Evolutionary conservation across 2,329 filamentous ascomycete genomes (phyloP).

Genomic region (Rhynchosporium agropyri): DNA sequence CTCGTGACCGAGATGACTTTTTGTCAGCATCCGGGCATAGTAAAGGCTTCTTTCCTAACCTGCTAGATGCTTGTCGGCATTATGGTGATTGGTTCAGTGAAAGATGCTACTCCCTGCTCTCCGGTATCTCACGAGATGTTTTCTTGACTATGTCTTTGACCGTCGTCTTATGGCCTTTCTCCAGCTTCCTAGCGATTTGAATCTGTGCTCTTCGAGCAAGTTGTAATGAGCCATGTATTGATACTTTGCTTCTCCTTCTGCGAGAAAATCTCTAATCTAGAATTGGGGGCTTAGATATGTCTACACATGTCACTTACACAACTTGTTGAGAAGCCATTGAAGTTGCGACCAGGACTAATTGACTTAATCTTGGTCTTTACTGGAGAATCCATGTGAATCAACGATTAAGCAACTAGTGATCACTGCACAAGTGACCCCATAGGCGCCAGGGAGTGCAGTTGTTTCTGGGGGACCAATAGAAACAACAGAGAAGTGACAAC

Average conservation of each 20-base stretch:
- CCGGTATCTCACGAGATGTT: neutral
- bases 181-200: neutral
- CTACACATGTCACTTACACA: neutral
- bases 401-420: neutral
- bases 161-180: constrained; percentile 1
- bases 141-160: constrained; percentile 4
- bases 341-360: neutral
- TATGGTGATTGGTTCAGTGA: constrained; percentile 2
- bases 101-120: neutral
- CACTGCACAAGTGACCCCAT: neutral
- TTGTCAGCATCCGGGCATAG: neutral
- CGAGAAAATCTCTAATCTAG: neutral
- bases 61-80: constrained; percentile 4
- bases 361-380: constrained; percentile 1
- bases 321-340: too few relatives aligned
- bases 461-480: neutral
- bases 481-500: neutral
- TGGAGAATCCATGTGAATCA: constrained; percentile 4
- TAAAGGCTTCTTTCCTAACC: neutral
- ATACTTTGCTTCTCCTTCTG: constrained; percentile 1
- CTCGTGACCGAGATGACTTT: too few relatives aligned
- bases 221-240: constrained; percentile 5
- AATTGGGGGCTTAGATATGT: neutral
- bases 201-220: neutral
- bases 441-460: neutral